Evolutionary conservation across 192 early-diverging fungal genomes (phyloP).

Genomic region (Coemansia aciculifera): DNA sequence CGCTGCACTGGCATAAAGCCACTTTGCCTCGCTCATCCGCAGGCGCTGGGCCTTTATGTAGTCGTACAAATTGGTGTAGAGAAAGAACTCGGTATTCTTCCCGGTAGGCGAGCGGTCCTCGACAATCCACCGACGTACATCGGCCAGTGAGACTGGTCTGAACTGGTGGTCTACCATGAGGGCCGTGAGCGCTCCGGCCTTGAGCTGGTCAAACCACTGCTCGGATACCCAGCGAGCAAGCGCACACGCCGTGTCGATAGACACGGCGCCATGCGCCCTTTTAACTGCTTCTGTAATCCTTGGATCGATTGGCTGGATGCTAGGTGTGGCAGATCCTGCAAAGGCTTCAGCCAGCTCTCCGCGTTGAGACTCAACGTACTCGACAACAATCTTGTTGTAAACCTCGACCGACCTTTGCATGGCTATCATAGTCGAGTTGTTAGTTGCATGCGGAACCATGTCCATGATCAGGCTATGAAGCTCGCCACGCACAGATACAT

Average conservation of each 20-base stretch:
- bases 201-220: conserved; percentile 28
- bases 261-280: conserved; percentile 9
- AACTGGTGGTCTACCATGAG: conserved; percentile 36
- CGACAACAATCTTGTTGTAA: conserved; percentile 37
- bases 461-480: conserved; percentile 34
- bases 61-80: conserved; percentile 35
- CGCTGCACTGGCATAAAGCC: conserved; percentile 48
- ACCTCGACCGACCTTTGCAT: conserved; percentile 42
- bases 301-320: neutral
- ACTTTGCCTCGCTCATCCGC: conserved; percentile 35
- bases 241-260: conserved; percentile 7
- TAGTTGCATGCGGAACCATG: conserved; percentile 27
- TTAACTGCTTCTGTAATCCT: neutral
- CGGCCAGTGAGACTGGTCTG: conserved; percentile 27
- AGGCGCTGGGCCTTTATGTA: conserved; percentile 36
- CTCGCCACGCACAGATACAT: conserved; percentile 31
- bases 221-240: conserved; percentile 37
- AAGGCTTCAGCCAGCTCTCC: conserved; percentile 7
- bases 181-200: conserved; percentile 14
- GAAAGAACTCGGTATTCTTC: conserved; percentile 24
- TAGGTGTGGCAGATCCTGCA: neutral
- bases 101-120: conserved; percentile 41
- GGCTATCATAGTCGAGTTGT: conserved; percentile 31
- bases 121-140: conserved; percentile 42
- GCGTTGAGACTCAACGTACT: conserved; percentile 7